phyloP scores from a whole-genome alignment of 1,284 basidiomycete genomes.

The Rhodofomes roseus region DNA sequence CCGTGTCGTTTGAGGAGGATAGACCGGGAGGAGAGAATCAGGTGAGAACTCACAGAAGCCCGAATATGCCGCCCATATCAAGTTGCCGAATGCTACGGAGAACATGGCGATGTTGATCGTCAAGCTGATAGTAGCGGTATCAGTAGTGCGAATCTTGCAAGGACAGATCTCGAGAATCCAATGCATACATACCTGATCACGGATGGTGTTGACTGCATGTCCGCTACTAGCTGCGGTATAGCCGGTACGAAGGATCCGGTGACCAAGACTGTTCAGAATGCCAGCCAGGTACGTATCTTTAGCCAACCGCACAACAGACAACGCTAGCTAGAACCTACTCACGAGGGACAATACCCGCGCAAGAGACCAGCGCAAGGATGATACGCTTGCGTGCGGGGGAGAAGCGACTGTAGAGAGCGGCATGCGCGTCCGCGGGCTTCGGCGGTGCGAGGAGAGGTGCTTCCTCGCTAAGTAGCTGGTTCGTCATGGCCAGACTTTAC shows the following conservation, averaged over 20 bases:
- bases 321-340: slow-evolving; percentile 15
- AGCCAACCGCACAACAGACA: neutral
- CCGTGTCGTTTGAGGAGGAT: neutral
- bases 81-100: slow-evolving; percentile 35
- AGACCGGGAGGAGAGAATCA: neutral
- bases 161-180: neutral
- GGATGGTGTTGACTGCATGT: slow-evolving; percentile 49
- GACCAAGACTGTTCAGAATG: slow-evolving; percentile 48
- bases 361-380: slow-evolving; percentile 48
- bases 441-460: neutral
- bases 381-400: slow-evolving; percentile 37
- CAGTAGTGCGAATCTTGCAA: too few species aligned
- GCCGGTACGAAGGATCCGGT: slow-evolving; percentile 63
- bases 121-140: slow-evolving; percentile 31
- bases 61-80: slow-evolving; percentile 50
- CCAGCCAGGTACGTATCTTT: neutral
- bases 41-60: slow-evolving; percentile 41
- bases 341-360: slow-evolving; percentile 47
- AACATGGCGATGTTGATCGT: slow-evolving; percentile 45
- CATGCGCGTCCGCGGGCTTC: neutral
- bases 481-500: neutral
- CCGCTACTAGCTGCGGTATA: slow-evolving; percentile 59
- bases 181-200: slow-evolving; percentile 45
- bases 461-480: neutral
- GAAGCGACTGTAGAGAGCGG: slow-evolving; percentile 47